These are phyloP conservation scores for Trichosporon ovoides DNA, from an alignment of 1,284 basidiomycete genomes.

Conservation along the genomic window DNA sequence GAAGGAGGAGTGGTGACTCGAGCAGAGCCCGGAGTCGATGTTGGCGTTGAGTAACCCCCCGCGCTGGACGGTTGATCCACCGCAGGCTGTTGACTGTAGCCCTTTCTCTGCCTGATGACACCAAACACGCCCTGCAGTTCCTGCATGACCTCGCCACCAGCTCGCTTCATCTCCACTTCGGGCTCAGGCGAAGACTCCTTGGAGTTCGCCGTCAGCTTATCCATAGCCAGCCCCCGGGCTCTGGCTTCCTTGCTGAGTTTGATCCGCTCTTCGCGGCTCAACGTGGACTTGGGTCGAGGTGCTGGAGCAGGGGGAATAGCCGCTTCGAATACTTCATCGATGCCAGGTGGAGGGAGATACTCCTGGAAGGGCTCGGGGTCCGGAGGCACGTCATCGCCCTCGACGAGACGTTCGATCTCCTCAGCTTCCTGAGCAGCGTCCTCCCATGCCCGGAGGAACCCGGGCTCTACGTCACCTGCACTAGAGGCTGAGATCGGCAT, in stretches of 20 bases:
- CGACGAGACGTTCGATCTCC: constrained; percentile 13
- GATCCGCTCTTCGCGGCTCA: constrained; percentile 38
- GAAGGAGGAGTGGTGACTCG: neutral
- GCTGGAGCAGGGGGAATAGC: constrained; percentile 1
- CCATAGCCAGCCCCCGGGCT: constrained; percentile 27
- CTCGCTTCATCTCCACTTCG: constrained; percentile 9
- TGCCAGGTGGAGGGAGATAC: constrained; percentile 30
- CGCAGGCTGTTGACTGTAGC: neutral
- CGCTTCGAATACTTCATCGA: constrained; percentile 35
- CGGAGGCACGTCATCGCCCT: neutral
- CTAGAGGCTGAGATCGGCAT: neutral
- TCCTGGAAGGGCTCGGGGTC: constrained; percentile 3
- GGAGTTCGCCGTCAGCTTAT: constrained; percentile 16
- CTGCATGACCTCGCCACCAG: constrained; percentile 31
- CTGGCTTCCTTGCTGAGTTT: constrained; percentile 30
- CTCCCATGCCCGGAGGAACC: constrained; percentile 29
- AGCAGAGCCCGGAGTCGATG: neutral
- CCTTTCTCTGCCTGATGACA: constrained; percentile 34
- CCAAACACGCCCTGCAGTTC: constrained; percentile 43
- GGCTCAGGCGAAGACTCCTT: constrained; percentile 9
- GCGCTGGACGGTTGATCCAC: neutral
- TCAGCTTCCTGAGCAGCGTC: constrained; percentile 9
- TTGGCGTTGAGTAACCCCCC: neutral
- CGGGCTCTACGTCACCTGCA: constrained; percentile 16
- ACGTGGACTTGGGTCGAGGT: constrained; percentile 7